phyloP scores from a whole-genome alignment of 345 rosid genomes.

The Theobroma cacao region DNA sequence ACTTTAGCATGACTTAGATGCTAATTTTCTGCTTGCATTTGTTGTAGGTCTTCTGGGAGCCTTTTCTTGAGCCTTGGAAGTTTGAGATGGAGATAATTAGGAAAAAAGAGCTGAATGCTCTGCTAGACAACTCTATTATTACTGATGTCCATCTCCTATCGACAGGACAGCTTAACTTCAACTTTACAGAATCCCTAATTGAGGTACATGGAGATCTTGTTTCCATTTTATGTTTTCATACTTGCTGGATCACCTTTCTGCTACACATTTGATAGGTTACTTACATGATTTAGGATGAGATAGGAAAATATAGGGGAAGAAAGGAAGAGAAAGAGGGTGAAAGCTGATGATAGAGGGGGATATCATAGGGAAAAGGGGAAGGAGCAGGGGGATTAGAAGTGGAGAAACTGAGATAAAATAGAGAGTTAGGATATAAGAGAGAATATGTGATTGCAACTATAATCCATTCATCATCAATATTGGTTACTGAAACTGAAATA shows the following conservation, averaged over 20 bases:
- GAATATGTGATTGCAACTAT: background rate
- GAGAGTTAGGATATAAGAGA: background rate
- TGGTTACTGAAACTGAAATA: background rate
- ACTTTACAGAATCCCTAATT: constrained; percentile 70
- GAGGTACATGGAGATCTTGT: constrained; percentile 52
- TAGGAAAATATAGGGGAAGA: background rate
- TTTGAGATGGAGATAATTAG: constrained; percentile 50
- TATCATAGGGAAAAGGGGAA: background rate
- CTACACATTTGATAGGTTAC: background rate
- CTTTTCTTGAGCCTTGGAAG: constrained; percentile 89
- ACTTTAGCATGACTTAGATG: constrained; percentile 3
- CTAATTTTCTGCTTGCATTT: constrained; percentile 16
- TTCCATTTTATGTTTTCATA: background rate
- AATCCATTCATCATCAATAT: background rate
- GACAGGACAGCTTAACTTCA: constrained; percentile 67
- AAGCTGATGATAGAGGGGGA: background rate
- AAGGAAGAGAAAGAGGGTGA: background rate
- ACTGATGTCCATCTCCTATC: constrained; percentile 66
- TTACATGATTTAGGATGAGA: background rate
- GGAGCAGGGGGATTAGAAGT: background rate
- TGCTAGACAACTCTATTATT: constrained; percentile 44
- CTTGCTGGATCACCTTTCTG: background rate
- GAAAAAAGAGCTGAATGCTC: constrained; percentile 50
- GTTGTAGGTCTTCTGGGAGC: constrained; percentile 84
- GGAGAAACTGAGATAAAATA: background rate